These are phyloP conservation scores for Ettlia oleoabundans DNA, from an alignment of 139 green algal genomes.

Conservation along the genomic window DNA sequence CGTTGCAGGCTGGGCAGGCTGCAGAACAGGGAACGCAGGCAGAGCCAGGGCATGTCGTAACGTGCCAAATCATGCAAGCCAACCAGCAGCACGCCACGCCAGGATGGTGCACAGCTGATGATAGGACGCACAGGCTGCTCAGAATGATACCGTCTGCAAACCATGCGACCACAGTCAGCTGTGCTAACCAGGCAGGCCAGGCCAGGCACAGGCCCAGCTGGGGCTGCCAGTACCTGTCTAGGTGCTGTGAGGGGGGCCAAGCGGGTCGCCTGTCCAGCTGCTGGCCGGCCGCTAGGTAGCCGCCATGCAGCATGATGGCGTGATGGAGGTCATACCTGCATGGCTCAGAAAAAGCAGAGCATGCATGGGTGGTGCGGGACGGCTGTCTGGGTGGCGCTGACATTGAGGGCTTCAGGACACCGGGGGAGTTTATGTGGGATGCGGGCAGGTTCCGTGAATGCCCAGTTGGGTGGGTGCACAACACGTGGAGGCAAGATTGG, in stretches of 20 bases:
- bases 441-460: no score
- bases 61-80: no score
- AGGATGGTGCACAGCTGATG: no score
- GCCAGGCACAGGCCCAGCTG: no score
- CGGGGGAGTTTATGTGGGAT: no score
- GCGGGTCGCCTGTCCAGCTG: conserved; percentile 34
- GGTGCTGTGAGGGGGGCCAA: conserved; percentile 31
- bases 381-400: not conserved
- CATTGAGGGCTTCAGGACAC: no score
- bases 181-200: no score
- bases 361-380: not conserved
- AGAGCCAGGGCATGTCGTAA: not conserved
- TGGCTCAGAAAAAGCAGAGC: not conserved
- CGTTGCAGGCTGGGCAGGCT: not conserved
- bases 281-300: conserved; percentile 33
- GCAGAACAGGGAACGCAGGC: not conserved
- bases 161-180: no score
- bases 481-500: not conserved
- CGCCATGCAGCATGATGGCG: conserved; percentile 46
- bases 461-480: not conserved
- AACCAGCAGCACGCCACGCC: no score
- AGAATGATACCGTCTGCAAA: no score
- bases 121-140: no score
- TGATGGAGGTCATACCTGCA: conserved; percentile 54
- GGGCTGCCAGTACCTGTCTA: no score